These are phyloP conservation scores for Metarhizium sp. DNA, from an alignment of 2,329 filamentous ascomycete species.

Conservation along the genomic window DNA sequence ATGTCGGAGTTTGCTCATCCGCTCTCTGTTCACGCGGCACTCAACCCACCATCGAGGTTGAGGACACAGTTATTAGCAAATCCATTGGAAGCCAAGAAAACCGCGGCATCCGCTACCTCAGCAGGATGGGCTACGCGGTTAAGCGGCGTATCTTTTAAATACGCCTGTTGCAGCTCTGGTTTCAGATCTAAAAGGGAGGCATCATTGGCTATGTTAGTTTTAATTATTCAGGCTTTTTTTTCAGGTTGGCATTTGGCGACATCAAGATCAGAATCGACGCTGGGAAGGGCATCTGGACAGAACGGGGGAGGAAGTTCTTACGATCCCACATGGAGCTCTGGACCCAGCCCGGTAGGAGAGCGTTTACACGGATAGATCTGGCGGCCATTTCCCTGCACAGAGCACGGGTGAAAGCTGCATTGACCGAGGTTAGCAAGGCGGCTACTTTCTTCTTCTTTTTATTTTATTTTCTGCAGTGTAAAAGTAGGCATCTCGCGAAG, in stretches of 20 bases:
- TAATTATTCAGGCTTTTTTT: constrained; percentile 1
- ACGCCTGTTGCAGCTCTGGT: constrained; percentile 26
- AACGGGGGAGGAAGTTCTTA: constrained; percentile 29
- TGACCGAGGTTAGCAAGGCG: neutral
- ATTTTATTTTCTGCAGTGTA: constrained; percentile 5
- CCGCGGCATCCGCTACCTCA: constrained; percentile 74
- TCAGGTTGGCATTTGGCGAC: neutral
- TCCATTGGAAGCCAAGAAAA: constrained; percentile 66
- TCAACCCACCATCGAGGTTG: constrained; percentile 78
- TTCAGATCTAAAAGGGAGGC: constrained; percentile 26
- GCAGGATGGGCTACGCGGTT: constrained; percentile 56
- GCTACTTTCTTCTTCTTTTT: neutral
- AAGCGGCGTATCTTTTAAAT: constrained; percentile 47
- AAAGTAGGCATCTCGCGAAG: constrained; percentile 3
- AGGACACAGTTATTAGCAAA: constrained; percentile 84
- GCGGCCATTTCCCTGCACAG: constrained; percentile 53
- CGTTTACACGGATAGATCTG: constrained; percentile 64
- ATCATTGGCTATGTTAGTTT: constrained; percentile 28
- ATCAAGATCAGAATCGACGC: neutral
- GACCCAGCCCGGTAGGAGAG: constrained; percentile 75
- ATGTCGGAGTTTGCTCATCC: constrained; percentile 1
- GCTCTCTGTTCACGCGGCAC: constrained; percentile 42
- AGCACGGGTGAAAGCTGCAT: constrained; percentile 56
- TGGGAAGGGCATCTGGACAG: constrained; percentile 3
- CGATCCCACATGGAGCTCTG: constrained; percentile 70